These are phyloP conservation scores for Paraconiothyrium sp. DNA, from an alignment of 2,329 filamentous ascomycete species.

Conservation along the genomic window DNA sequence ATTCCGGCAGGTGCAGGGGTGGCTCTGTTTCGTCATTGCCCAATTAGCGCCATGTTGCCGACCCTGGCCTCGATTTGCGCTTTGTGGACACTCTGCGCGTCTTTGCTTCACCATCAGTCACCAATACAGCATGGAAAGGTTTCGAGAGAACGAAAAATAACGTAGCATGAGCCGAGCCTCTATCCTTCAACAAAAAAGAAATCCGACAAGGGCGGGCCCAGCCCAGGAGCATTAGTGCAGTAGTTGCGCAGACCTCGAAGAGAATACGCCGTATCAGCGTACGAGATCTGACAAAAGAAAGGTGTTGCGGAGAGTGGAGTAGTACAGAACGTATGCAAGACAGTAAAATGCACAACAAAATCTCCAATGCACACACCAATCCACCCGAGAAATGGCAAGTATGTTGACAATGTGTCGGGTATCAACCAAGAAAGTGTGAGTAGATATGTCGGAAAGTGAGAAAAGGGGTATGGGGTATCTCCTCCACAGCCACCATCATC, in stretches of 20 bases:
- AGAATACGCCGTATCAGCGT: not conserved
- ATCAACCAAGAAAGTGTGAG: constrained; percentile 25
- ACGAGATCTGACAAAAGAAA: constrained; percentile 19
- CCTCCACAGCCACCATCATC: not conserved
- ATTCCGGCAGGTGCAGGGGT: constrained; percentile 1
- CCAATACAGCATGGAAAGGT: not conserved
- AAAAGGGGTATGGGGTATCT: constrained; percentile 8
- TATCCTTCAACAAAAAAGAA: constrained; percentile 7
- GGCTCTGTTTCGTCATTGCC: not conserved
- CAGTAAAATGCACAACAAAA: constrained; percentile 6
- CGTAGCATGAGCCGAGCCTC: constrained; percentile 3
- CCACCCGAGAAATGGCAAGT: constrained; percentile 24
- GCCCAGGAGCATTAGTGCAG: constrained; percentile 12
- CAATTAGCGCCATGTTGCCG: constrained; percentile 1
- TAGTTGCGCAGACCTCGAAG: constrained; percentile 9
- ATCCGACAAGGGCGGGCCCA: constrained; percentile 6
- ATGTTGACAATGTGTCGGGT: constrained; percentile 28
- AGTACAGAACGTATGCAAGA: constrained; percentile 2
- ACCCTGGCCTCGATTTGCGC: not conserved
- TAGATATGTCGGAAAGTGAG: constrained; percentile 5
- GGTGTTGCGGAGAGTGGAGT: constrained; percentile 11
- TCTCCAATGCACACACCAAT: constrained; percentile 10
- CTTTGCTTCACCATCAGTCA: not conserved
- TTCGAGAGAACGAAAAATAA: constrained; percentile 1
- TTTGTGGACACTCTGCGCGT: no score